These are phyloP conservation scores for Brassica napus DNA, from an alignment of 345 rosid genomes.

Conservation along the genomic window Da-Ae NC_063446.1:42248001-42248500, in stretches of 20 bases:
- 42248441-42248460: constrained; percentile 27
- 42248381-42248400: constrained; percentile 1
- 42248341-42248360: neutral
- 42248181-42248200: neutral
- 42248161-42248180: constrained; percentile 26
- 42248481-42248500: constrained; percentile 59
- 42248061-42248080: constrained; percentile 42
- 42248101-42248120: constrained; percentile 34
- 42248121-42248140: constrained; percentile 19
- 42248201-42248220: neutral
- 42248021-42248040: constrained; percentile 61
- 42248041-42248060: constrained; percentile 43
- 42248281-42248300: constrained; percentile 9
- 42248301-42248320: constrained; percentile 5
- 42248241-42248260: neutral
- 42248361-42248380: constrained; percentile 14
- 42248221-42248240: neutral
- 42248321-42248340: neutral
- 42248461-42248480: constrained; percentile 49
- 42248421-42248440: constrained; percentile 15
- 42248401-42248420: neutral
- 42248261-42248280: neutral
- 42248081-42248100: constrained; percentile 6
- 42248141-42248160: neutral
- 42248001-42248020: neutral